Evolutionary conservation across 148 eudicot genomes (phyloP).

Genomic region (Rhododendron molle): DNA sequence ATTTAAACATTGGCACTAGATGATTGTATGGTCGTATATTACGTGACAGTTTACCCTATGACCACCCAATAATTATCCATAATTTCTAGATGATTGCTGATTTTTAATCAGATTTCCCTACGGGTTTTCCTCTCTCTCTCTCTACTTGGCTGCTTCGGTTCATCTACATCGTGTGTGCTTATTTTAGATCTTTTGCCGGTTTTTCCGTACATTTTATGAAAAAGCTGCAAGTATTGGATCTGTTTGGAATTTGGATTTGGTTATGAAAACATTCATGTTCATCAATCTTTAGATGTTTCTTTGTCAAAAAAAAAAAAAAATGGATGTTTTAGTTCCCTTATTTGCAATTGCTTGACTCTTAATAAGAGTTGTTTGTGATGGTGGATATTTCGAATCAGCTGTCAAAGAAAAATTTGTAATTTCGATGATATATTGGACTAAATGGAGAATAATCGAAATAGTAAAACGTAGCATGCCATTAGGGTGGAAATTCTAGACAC

Average conservation of each 20-base stretch:
- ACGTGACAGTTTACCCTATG: too few relatives aligned
- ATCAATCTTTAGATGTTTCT: background rate
- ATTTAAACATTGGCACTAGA: background rate
- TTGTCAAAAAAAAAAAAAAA: too few relatives aligned
- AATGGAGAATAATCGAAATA: too few relatives aligned
- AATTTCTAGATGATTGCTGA: background rate
- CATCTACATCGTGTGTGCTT: background rate
- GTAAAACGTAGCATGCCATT: too few relatives aligned
- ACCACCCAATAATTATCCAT: background rate
- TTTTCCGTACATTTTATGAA: background rate
- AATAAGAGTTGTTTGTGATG: background rate
- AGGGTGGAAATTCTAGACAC: too few relatives aligned
- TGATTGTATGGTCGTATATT: too few relatives aligned
- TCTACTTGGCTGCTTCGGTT: background rate
- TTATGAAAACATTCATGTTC: background rate
- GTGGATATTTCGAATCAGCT: background rate
- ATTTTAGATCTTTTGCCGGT: too few relatives aligned
- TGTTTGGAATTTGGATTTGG: background rate
- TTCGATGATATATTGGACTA: too few relatives aligned
- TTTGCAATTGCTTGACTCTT: background rate
- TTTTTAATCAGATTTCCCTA: background rate
- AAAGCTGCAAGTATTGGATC: background rate
- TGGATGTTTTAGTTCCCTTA: too few relatives aligned
- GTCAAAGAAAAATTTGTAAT: background rate
- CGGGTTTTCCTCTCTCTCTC: background rate